Conservation (phyloP, 306 rosid species). For the Citrullus mucosospermus region DNA sequence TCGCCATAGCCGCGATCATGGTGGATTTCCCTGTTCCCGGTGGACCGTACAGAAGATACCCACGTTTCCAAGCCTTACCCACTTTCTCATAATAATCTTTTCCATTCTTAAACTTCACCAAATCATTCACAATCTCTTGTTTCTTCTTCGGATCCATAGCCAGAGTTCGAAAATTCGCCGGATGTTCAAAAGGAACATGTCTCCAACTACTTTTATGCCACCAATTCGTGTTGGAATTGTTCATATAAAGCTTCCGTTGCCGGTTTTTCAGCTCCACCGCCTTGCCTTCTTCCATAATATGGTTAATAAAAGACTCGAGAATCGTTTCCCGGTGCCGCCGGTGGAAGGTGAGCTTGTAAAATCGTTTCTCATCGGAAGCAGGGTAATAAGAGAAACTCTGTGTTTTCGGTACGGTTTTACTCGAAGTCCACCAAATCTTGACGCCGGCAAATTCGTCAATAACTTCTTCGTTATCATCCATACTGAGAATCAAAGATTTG, state of each 20-base stretch:
- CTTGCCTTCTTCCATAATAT: slow-evolving; percentile 47
- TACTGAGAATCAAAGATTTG: slow-evolving; percentile 21
- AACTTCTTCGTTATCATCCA: slow-evolving; percentile 51
- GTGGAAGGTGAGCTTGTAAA: slow-evolving; percentile 55
- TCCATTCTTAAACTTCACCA: slow-evolving; percentile 24
- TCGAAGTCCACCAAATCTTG: slow-evolving; percentile 36
- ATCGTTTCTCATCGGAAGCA: slow-evolving; percentile 24
- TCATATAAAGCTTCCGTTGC: slow-evolving; percentile 62
- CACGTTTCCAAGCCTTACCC: slow-evolving; percentile 64
- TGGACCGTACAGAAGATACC: slow-evolving; percentile 50
- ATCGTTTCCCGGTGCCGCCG: slow-evolving; percentile 38
- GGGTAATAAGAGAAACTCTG: slow-evolving; percentile 6
- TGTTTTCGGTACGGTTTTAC: background rate
- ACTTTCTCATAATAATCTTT: slow-evolving; percentile 41
- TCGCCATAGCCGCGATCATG: slow-evolving; percentile 58
- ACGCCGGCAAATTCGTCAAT: slow-evolving; percentile 20
- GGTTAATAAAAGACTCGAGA: slow-evolving; percentile 27
- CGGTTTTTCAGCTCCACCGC: slow-evolving; percentile 37
- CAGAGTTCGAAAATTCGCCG: slow-evolving; percentile 28
- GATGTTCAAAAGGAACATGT: slow-evolving; percentile 35
- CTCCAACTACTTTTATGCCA: slow-evolving; percentile 39
- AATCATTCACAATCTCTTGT: slow-evolving; percentile 33
- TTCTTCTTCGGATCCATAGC: slow-evolving; percentile 42
- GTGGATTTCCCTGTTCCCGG: slow-evolving; percentile 60
- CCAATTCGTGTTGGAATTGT: slow-evolving; percentile 40